Evolutionary conservation across 768 basidiomycete genomes (phyloP).

Genomic region (Amanita pallidorosea): DNA sequence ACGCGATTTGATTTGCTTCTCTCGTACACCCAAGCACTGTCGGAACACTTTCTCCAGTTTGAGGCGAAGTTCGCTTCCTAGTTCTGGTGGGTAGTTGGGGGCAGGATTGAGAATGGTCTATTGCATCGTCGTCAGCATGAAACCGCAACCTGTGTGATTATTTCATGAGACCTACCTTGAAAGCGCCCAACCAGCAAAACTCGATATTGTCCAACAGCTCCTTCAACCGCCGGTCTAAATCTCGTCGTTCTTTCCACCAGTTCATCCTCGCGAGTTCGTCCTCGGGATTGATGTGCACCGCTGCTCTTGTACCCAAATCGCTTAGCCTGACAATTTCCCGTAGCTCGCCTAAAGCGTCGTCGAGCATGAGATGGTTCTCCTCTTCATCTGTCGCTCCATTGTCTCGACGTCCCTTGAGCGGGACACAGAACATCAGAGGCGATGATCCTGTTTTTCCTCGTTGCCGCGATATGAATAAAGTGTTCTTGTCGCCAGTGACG

Average conservation of each 20-base stretch:
- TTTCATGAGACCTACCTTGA: conserved; percentile 56
- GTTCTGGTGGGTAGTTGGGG: conserved; percentile 27
- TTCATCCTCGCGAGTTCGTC: conserved; percentile 50
- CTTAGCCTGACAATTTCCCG: conserved; percentile 70
- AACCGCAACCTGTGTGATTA: background rate
- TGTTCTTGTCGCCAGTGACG: conserved; percentile 73
- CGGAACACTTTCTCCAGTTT: conserved; percentile 73
- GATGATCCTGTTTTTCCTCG: conserved; percentile 30
- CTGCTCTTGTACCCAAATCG: conserved; percentile 65
- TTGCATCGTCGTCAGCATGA: background rate
- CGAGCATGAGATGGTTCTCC: conserved; percentile 62
- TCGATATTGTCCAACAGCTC: conserved; percentile 79
- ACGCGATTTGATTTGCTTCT: conserved; percentile 44
- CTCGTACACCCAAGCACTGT: conserved; percentile 45
- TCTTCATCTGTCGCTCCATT: conserved; percentile 58
- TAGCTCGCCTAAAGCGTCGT: conserved; percentile 64
- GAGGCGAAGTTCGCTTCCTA: conserved; percentile 45
- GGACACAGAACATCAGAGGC: conserved; percentile 82
- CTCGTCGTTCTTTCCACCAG: conserved; percentile 82
- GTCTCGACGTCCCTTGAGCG: conserved; percentile 74
- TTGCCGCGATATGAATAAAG: conserved; percentile 77
- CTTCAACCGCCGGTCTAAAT: conserved; percentile 67
- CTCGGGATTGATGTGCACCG: conserved; percentile 58
- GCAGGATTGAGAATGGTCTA: conserved; percentile 57
- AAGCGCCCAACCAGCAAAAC: conserved; percentile 94